Conservation (phyloP, 371 early-diverging fungal genomes). For the Mucor velutinosus region DNA sequence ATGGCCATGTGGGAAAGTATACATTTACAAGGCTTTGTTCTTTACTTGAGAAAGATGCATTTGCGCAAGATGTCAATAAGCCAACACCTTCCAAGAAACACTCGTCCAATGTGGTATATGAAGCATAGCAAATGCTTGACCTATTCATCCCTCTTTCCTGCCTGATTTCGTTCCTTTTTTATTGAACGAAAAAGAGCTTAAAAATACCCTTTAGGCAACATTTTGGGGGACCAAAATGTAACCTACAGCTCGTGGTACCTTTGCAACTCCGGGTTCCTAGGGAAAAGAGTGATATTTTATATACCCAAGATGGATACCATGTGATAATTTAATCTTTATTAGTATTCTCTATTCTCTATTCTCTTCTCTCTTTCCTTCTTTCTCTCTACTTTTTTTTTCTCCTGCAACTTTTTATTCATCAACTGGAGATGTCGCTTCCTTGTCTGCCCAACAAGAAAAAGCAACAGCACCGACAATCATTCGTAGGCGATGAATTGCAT, state of each 20-base stretch:
- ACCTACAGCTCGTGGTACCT: neutral
- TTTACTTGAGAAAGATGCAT: neutral
- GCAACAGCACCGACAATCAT: slow-evolving; percentile 9
- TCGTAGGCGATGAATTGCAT: slow-evolving; percentile 16
- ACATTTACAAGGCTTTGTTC: neutral
- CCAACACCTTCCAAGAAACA: neutral
- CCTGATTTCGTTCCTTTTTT: neutral
- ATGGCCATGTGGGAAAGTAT: neutral
- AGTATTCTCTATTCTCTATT: neutral
- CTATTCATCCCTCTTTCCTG: neutral
- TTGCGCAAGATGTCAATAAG: too few species aligned
- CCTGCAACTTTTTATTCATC: neutral
- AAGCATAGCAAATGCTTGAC: neutral
- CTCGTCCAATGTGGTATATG: neutral
- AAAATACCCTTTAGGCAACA: neutral
- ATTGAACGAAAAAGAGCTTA: neutral
- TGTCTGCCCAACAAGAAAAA: slow-evolving; percentile 18
- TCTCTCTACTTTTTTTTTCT: neutral
- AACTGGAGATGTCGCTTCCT: slow-evolving; percentile 12
- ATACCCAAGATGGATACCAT: slow-evolving; percentile 13
- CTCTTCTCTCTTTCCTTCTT: neutral
- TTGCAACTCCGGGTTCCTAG: neutral
- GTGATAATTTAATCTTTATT: slow-evolving; percentile 15
- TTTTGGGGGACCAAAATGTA: neutral
- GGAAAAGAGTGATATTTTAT: neutral